phyloP scores from a whole-genome alignment of 352 stramenopile species.

The Phytophthora ohioensis region DNA sequence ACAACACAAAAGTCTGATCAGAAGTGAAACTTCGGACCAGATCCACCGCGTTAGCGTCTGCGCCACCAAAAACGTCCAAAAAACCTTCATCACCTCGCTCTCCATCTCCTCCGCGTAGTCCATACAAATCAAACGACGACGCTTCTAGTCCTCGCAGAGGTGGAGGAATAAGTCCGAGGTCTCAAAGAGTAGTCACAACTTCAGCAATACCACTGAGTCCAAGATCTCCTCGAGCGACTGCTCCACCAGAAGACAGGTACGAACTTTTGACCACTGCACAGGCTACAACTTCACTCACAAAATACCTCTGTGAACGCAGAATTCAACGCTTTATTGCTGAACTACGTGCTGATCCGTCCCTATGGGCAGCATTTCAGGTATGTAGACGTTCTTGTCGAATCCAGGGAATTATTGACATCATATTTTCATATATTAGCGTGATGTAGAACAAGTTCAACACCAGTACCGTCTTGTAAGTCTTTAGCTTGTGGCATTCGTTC shows the following conservation, averaged over 20 bases:
- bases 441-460: constrained; percentile 51
- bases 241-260: constrained; percentile 36
- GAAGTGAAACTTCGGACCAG: constrained; percentile 4
- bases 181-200: constrained; percentile 4
- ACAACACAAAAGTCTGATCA: background rate
- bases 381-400: background rate
- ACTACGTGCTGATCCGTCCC: constrained; percentile 59
- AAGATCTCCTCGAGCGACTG: constrained; percentile 13
- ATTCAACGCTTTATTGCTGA: constrained; percentile 66
- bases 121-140: constrained; percentile 13
- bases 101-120: constrained; percentile 26
- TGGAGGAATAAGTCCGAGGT: constrained; percentile 19
- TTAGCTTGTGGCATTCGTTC: background rate
- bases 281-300: constrained; percentile 3
- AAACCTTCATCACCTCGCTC: constrained; percentile 31
- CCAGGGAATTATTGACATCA: background rate
- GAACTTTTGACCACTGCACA: background rate
- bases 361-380: constrained; percentile 69
- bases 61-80: constrained; percentile 12
- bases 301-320: constrained; percentile 32
- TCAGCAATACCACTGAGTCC: constrained; percentile 13
- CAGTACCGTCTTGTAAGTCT: constrained; percentile 52
- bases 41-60: constrained; percentile 24
- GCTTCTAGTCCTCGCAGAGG: constrained; percentile 19
- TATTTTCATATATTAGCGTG: constrained; percentile 27